Evolutionary conservation across 2,329 filamentous ascomycete genomes (phyloP).

Genomic region (Ophioceras dolichostomum): DNA sequence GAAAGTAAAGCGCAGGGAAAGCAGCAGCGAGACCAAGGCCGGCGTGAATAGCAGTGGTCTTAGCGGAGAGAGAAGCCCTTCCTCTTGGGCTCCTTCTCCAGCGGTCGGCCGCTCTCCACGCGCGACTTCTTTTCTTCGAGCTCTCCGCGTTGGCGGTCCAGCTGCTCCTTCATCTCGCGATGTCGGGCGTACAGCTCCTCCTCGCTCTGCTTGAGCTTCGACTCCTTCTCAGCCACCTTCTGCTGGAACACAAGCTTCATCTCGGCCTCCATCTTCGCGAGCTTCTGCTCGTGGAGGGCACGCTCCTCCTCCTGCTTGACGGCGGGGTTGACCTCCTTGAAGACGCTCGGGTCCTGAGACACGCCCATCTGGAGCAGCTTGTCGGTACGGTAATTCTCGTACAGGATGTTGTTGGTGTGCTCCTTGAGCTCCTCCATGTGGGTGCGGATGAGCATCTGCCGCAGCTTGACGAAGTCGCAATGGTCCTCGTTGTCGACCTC

Average conservation of each 20-base stretch:
- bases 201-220: slow-evolving; percentile 98
- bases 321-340: slow-evolving; percentile 99
- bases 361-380: slow-evolving; percentile 99
- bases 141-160: slow-evolving; percentile 87
- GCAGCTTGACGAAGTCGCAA: slow-evolving; percentile 98
- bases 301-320: slow-evolving; percentile 99
- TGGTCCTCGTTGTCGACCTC: slow-evolving; percentile 99
- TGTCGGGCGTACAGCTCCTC: slow-evolving; percentile 97
- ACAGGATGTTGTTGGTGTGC: slow-evolving; percentile 97
- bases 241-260: slow-evolving; percentile 99
- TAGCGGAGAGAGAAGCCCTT: slow-evolving; percentile 99
- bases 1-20: slow-evolving; percentile 12
- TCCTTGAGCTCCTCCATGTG: slow-evolving; percentile 99
- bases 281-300: slow-evolving; percentile 95
- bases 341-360: slow-evolving; percentile 94
- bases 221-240: slow-evolving; percentile 99
- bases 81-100: slow-evolving; percentile 97
- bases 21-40: slow-evolving; percentile 11
- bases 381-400: slow-evolving; percentile 99
- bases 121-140: slow-evolving; percentile 97
- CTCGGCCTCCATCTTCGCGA: slow-evolving; percentile 99
- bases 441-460: slow-evolving; percentile 98
- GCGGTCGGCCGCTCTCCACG: slow-evolving; percentile 85
- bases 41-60: too few species aligned
- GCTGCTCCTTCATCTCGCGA: slow-evolving; percentile 99